Evolutionary conservation across 805 yeast genomes (phyloP).

Genomic region (Monosporozyma aquatica): DNA sequence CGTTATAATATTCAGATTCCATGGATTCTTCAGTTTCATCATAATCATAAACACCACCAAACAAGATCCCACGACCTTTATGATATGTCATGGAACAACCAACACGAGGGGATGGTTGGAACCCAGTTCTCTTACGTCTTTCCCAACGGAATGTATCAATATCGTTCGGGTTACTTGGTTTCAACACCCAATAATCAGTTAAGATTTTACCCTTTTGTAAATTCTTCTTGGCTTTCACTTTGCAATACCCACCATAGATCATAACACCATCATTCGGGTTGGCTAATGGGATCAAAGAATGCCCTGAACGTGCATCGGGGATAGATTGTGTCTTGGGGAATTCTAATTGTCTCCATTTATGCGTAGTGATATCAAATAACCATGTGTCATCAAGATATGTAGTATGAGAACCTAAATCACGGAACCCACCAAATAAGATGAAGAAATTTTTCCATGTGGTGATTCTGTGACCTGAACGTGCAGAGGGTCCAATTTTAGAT

Average conservation of each 20-base stretch:
- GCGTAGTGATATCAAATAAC: constrained; percentile 83
- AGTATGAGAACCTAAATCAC: constrained; percentile 79
- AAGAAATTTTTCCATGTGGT: constrained; percentile 87
- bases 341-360: constrained; percentile 86
- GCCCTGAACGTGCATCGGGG: constrained; percentile 94
- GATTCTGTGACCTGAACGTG: constrained; percentile 89
- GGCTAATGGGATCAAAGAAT: constrained; percentile 58
- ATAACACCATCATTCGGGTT: constrained; percentile 68
- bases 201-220: constrained; percentile 85
- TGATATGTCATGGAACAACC: constrained; percentile 87
- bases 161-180: constrained; percentile 66
- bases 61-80: constrained; percentile 75
- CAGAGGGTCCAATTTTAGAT: constrained; percentile 49
- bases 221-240: constrained; percentile 63
- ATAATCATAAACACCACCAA: constrained; percentile 92
- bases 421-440: constrained; percentile 82
- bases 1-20: constrained; percentile 76
- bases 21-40: constrained; percentile 92
- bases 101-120: constrained; percentile 87
- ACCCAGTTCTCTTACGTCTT: constrained; percentile 80
- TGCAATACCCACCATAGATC: constrained; percentile 88
- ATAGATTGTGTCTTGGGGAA: constrained; percentile 70
- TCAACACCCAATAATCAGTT: constrained; percentile 76
- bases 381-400: constrained; percentile 80
- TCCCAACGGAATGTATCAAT: constrained; percentile 72